These are phyloP conservation scores for Pythium phragmiticola DNA, from an alignment of 352 stramenopile species.

Conservation along the genomic window DNA sequence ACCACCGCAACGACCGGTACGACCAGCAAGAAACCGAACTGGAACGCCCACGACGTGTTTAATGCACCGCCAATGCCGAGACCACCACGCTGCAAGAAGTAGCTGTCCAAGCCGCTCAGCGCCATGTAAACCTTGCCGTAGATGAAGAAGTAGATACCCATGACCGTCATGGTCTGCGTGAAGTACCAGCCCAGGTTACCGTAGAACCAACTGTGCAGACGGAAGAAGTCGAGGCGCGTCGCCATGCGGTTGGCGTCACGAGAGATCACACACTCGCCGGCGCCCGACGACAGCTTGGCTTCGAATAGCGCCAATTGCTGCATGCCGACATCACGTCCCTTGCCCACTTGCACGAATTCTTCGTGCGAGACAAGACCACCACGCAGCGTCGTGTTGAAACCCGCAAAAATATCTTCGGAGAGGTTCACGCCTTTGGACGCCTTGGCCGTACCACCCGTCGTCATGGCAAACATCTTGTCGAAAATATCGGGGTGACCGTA, in stretches of 20 bases:
- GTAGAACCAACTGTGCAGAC: constrained; percentile 98
- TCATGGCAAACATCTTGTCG: constrained; percentile 85
- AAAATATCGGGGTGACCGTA: constrained; percentile 90
- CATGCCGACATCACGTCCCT: constrained; percentile 98
- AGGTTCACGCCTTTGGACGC: constrained; percentile 82
- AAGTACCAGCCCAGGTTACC: constrained; percentile 99
- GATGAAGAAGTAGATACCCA: constrained; percentile 98
- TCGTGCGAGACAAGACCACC: constrained; percentile 74
- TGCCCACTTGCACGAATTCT: constrained; percentile 91
- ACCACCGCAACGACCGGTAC: constrained; percentile 97
- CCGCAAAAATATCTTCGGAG: constrained; percentile 88
- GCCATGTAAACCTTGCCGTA: constrained; percentile 97
- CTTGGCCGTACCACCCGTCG: constrained; percentile 77
- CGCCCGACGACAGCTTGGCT: constrained; percentile 96
- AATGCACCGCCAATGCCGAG: constrained; percentile 94
- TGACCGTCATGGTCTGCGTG: constrained; percentile 96
- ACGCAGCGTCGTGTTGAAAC: constrained; percentile 83
- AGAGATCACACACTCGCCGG: constrained; percentile 96
- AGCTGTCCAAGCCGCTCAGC: constrained; percentile 90
- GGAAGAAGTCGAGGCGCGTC: constrained; percentile 96
- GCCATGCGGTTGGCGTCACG: constrained; percentile 95
- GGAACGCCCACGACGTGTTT: constrained; percentile 95
- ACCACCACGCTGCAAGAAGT: constrained; percentile 89
- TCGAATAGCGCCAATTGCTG: constrained; percentile 99
- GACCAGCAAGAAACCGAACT: constrained; percentile 95